Evolutionary conservation across 768 basidiomycete genomes (phyloP).

Genomic region (Sutorius australiensis): DNA sequence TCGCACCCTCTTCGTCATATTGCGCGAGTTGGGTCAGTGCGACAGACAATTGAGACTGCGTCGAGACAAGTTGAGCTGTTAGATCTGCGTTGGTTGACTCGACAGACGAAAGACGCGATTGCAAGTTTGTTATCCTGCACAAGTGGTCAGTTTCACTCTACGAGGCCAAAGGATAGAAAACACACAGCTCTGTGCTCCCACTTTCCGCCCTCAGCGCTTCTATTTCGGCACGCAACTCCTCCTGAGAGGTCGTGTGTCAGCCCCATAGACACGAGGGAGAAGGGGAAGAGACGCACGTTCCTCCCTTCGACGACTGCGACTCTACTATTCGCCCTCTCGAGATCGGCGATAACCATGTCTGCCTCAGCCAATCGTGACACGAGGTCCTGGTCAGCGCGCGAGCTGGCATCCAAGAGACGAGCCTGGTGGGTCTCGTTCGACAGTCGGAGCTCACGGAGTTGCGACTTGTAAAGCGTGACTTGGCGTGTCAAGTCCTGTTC

Average conservation of each 20-base stretch:
- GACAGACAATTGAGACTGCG: constrained; percentile 19
- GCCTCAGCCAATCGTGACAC: constrained; percentile 87
- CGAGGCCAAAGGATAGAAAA: background rate
- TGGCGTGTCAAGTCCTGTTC: constrained; percentile 95
- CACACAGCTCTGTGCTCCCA: constrained; percentile 67
- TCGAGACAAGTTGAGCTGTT: constrained; percentile 11
- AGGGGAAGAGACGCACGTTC: constrained; percentile 54
- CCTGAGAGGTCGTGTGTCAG: constrained; percentile 42
- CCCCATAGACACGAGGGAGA: background rate
- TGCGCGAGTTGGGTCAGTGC: constrained; percentile 18
- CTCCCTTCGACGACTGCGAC: constrained; percentile 90
- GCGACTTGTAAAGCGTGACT: constrained; percentile 79
- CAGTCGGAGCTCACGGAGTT: constrained; percentile 83
- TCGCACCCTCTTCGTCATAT: constrained; percentile 12
- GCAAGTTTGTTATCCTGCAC: constrained; percentile 39
- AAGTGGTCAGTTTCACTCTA: background rate
- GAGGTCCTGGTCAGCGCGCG: constrained; percentile 93
- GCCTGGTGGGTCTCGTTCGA: constrained; percentile 94
- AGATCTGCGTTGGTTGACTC: constrained; percentile 49
- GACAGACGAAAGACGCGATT: constrained; percentile 67
- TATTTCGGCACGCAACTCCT: constrained; percentile 92
- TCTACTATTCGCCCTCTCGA: constrained; percentile 92
- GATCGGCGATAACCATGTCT: constrained; percentile 91
- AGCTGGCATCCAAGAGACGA: constrained; percentile 84
- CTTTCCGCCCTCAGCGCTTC: constrained; percentile 82